These are phyloP conservation scores for Wallacemonas sp. DNA, from an alignment of 208 protist genomes.

Conservation along the genomic window DNA sequence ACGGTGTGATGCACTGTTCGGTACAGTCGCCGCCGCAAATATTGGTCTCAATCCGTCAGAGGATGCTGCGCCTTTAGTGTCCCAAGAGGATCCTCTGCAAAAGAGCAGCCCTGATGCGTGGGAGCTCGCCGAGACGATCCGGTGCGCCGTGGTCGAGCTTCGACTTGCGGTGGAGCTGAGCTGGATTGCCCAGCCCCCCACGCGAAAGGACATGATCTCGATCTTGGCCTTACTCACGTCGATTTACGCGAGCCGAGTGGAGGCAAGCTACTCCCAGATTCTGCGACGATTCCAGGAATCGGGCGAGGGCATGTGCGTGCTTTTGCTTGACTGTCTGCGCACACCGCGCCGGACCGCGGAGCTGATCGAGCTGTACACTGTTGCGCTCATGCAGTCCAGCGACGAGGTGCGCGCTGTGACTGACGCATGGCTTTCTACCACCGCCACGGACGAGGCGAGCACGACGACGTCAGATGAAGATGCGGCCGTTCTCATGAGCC, in stretches of 20 bases:
- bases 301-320: constrained; percentile 35
- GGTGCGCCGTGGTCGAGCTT: constrained; percentile 37
- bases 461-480: neutral
- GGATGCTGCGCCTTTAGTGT: constrained; percentile 23
- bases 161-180: constrained; percentile 46
- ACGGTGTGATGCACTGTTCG: constrained; percentile 30
- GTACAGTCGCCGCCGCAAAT: constrained; percentile 37
- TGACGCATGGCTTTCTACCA: neutral
- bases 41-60: constrained; percentile 39
- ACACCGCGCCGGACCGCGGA: constrained; percentile 25
- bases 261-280: neutral
- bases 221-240: constrained; percentile 3
- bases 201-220: constrained; percentile 5
- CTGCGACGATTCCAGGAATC: constrained; percentile 6
- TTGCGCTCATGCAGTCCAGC: constrained; percentile 18
- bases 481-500: neutral
- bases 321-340: constrained; percentile 50
- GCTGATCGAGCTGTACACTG: constrained; percentile 28
- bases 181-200: neutral
- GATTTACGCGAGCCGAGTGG: neutral
- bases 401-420: neutral
- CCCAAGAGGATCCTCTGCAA: constrained; percentile 47
- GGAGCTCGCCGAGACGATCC: constrained; percentile 57
- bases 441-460: neutral
- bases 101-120: constrained; percentile 35